A percentile compares a stretch with the other conserved stretches of the same genome.
Evolutionary conservation across 805 yeast species (phyloP).

Genomic region (Sungouiella thailandica): DNA sequence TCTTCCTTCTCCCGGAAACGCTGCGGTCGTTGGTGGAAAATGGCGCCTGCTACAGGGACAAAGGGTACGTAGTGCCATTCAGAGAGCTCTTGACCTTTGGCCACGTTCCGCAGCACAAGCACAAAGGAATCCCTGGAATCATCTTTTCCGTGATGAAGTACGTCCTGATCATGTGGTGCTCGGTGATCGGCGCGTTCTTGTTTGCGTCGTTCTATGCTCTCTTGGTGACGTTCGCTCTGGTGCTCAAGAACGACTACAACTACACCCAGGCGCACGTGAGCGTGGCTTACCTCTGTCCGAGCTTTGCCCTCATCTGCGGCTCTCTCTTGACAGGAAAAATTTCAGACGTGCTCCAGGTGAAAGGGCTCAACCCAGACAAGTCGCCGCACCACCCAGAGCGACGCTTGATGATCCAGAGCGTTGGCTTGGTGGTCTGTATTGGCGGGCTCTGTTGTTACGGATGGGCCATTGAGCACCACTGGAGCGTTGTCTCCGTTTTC

Average conservation of each 20-base stretch:
- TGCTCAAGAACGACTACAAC: conserved; percentile 32
- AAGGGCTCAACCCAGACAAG: conserved; percentile 13
- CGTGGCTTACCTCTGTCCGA: conserved; percentile 50
- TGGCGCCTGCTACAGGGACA: conserved; percentile 18
- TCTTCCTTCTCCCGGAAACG: conserved; percentile 36
- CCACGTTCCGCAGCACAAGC: neutral
- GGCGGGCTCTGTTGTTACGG: neutral
- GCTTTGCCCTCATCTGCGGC: conserved; percentile 43
- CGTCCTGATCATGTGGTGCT: conserved; percentile 42
- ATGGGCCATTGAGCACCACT: neutral
- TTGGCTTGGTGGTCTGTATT: neutral
- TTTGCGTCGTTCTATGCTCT: conserved; percentile 53
- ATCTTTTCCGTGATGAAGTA: conserved; percentile 35
- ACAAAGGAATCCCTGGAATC: conserved; percentile 26
- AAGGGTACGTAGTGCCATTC: conserved; percentile 37
- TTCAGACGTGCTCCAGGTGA: conserved; percentile 49
- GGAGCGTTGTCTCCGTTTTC: neutral
- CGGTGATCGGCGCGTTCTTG: conserved; percentile 45
- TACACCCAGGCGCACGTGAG: conserved; percentile 34
- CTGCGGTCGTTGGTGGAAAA: conserved; percentile 34
- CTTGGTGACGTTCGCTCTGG: conserved; percentile 44
- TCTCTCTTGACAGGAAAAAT: conserved; percentile 52
- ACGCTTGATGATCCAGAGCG: neutral
- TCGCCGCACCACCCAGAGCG: neutral
- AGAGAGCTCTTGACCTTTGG: conserved; percentile 32